phyloP scores from a whole-genome alignment of 441 rosid genomes.

The Hura crepitans region DNA sequence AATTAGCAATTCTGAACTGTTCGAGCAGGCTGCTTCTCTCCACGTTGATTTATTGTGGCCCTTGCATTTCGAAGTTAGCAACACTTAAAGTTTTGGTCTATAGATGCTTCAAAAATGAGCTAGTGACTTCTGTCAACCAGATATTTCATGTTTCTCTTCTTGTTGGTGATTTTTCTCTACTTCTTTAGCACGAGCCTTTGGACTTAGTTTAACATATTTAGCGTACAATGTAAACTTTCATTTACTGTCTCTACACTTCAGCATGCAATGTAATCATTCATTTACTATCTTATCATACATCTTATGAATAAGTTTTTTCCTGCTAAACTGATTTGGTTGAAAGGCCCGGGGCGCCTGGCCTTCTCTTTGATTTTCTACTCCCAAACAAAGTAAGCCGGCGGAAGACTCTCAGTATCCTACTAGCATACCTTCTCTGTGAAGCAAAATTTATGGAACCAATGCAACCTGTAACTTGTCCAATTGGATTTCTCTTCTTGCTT shows the following conservation, averaged over 20 bases:
- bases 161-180: background rate
- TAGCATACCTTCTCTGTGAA: conserved; percentile 54
- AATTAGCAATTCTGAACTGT: background rate
- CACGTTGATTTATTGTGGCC: background rate
- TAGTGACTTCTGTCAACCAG: background rate
- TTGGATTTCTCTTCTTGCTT: conserved; percentile 53
- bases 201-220: background rate
- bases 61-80: background rate
- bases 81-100: background rate
- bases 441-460: conserved; percentile 55
- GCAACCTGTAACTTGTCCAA: conserved; percentile 55
- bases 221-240: background rate
- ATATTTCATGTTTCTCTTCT: background rate
- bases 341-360: conserved; percentile 20
- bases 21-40: background rate
- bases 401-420: conserved; percentile 41
- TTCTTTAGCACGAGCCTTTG: background rate
- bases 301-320: background rate
- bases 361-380: conserved; percentile 43
- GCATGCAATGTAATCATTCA: background rate
- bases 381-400: conserved; percentile 37
- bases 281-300: conserved; percentile 21
- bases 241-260: background rate
- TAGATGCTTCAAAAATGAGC: conserved; percentile 1
- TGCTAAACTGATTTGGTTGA: conserved; percentile 25